Evolutionary conservation across 2,329 filamentous ascomycete species (phyloP).

Genomic region (Aspergillus tamarii): DNA sequence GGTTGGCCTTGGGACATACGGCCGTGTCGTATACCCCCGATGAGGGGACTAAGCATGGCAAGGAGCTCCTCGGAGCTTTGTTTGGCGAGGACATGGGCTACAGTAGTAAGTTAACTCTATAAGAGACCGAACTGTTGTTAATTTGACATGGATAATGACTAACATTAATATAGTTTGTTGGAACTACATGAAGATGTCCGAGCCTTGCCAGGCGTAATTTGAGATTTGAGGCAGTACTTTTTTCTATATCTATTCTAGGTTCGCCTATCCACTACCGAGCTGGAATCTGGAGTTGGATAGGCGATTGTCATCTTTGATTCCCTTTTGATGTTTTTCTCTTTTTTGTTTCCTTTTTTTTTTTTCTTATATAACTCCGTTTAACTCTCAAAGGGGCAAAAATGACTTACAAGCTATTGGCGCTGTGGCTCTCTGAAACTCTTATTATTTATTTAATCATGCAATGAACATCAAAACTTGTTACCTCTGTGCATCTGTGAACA

Average conservation of each 20-base stretch:
- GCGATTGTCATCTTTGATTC: background rate
- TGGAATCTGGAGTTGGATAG: background rate
- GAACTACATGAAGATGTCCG: slow-evolving; percentile 56
- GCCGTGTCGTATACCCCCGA: slow-evolving; percentile 66
- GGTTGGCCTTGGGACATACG: slow-evolving; percentile 70
- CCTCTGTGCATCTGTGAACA: background rate
- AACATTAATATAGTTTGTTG: slow-evolving; percentile 53
- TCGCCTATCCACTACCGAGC: background rate
- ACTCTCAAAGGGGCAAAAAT: background rate
- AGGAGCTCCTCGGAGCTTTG: slow-evolving; percentile 45
- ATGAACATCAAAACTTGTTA: background rate
- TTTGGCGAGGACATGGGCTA: slow-evolving; percentile 72
- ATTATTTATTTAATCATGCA: background rate
- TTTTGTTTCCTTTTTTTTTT: background rate
- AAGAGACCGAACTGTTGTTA: background rate
- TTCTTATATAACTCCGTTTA: background rate
- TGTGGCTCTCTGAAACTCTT: background rate
- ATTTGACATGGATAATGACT: background rate
- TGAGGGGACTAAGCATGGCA: slow-evolving; percentile 50
- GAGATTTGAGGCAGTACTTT: background rate
- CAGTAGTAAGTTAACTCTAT: slow-evolving; percentile 53
- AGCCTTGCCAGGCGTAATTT: slow-evolving; percentile 24
- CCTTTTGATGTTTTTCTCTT: background rate
- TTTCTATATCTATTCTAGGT: background rate
- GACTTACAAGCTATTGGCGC: background rate